Evolutionary conservation across 495 filamentous ascomycete genomes (phyloP).

Genomic region (Daldinia vernicosa): DNA sequence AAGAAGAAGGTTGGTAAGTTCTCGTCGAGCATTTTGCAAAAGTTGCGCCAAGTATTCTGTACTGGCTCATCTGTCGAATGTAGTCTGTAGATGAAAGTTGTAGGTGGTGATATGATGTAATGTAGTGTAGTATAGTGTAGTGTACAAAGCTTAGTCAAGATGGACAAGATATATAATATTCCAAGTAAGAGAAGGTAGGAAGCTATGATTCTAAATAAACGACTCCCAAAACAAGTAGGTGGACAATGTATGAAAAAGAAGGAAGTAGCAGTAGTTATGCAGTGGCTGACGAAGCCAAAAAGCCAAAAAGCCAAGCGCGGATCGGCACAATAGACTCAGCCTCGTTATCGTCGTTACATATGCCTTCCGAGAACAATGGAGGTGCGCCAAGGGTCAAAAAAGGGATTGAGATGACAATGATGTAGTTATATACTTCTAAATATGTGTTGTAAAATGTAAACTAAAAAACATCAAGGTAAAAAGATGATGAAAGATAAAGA

Average conservation of each 20-base stretch:
- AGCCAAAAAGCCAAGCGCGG: conserved; percentile 32
- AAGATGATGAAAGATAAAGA: too few relatives aligned
- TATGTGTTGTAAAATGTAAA: neutral
- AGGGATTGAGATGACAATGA: neutral
- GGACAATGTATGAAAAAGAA: neutral
- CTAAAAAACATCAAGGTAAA: neutral
- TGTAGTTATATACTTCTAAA: neutral
- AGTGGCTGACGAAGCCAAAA: conserved; percentile 19
- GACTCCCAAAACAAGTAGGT: conserved; percentile 1
- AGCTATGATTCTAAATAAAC: conserved; percentile 16
- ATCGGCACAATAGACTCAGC: conserved; percentile 5
- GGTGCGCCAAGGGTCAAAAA: conserved; percentile 21
- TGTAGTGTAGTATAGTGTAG: neutral
- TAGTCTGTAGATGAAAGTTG: neutral
- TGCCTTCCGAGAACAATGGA: conserved; percentile 22
- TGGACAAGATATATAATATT: neutral
- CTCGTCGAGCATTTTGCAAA: conserved; percentile 83
- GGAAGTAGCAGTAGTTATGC: conserved; percentile 12
- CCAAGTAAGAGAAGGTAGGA: conserved; percentile 5
- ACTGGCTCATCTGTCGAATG: neutral
- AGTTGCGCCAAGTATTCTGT: conserved; percentile 1
- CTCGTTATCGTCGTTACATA: conserved; percentile 17
- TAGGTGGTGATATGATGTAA: neutral
- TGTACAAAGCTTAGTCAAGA: conserved; percentile 1
- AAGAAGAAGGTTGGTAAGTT: conserved; percentile 76